Evolutionary conservation across 1,139 yeast genomes (phyloP).

Genomic region (Pichia kudriavzevii): DNA sequence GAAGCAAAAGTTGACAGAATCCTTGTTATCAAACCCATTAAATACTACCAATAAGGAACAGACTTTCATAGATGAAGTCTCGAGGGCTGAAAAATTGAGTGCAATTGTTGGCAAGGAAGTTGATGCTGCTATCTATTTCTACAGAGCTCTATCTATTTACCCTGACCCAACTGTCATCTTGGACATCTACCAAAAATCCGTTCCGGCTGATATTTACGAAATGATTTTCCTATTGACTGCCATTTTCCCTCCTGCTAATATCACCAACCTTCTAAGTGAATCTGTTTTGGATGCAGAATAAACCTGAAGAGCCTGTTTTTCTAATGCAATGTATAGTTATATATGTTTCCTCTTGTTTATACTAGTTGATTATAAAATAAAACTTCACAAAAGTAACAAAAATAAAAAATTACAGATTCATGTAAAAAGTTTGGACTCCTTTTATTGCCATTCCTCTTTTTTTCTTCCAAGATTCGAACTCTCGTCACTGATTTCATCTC

Average conservation of each 20-base stretch:
- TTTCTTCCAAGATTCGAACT: too few relatives aligned
- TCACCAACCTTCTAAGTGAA: conserved; percentile 59
- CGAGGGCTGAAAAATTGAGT: conserved; percentile 71
- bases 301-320: neutral
- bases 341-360: conserved; percentile 3
- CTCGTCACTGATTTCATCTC: too few relatives aligned
- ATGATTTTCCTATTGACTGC: conserved; percentile 83
- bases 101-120: conserved; percentile 51
- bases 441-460: too few relatives aligned
- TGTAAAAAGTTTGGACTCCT: too few relatives aligned
- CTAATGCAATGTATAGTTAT: too few relatives aligned
- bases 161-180: conserved; percentile 92
- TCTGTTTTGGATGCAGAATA: conserved; percentile 18
- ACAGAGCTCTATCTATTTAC: conserved; percentile 89
- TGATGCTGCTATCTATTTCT: conserved; percentile 83
- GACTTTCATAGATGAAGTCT: conserved; percentile 76
- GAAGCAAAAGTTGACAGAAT: conserved; percentile 53
- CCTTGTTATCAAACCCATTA: conserved; percentile 63
- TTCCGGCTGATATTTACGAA: conserved; percentile 77
- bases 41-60: conserved; percentile 54
- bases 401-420: too few relatives aligned
- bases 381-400: too few relatives aligned
- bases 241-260: conserved; percentile 76
- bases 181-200: conserved; percentile 80
- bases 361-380: too few relatives aligned